Evolutionary conservation across 2,329 filamentous ascomycete genomes (phyloP), one percentile per base, ranked within the genome.

Genomic region (Camillea tinctor): DNA sequence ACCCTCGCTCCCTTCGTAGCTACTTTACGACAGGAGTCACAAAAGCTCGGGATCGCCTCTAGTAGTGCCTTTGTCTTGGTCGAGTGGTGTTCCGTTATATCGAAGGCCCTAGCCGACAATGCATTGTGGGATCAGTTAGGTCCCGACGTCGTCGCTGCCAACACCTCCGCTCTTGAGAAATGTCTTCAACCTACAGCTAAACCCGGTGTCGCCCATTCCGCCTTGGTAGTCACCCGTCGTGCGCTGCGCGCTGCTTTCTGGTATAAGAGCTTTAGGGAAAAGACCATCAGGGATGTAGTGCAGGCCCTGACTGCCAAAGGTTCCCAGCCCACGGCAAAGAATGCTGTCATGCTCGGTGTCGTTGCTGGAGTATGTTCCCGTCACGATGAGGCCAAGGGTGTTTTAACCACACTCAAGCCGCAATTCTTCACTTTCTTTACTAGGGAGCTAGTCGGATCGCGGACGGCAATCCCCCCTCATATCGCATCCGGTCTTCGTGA

Each of bases 311-410:
- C 91, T 2, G 77, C 84, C 30, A 96, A 96, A 75, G 80, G 83
- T 20, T 65, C 84, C 1, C 80, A 87, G 51, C 79, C 90, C 1
- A 82, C 83, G 3, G 82, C 88, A 57, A 91, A 84, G 69, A 89
- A 96, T 78, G 86, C 91, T 13, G 79, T 90, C 9, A 84, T 96
- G 61, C 83, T 99, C 1, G 95, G 95, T 19, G 86, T 96, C 54
- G 84, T 99, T 65, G 92, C 93, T 51, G 94, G 93, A 5, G 93
- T 97, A 8, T 92, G 89, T 71, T 86, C 89, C 49, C 88, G 93
- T 57, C 84, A 93, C 57, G 77, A 84, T 2, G 76, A 83, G 61
- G 81, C 87, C 54, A 89, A 87, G 69, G 76, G 84, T 4, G 74
- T 87, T 26, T 73, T 98, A 54, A 83, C 87, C 59, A 76, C 78